phyloP scores from a whole-genome alignment of 2,329 filamentous ascomycete species.

The Chaetomium sp. region DNA sequence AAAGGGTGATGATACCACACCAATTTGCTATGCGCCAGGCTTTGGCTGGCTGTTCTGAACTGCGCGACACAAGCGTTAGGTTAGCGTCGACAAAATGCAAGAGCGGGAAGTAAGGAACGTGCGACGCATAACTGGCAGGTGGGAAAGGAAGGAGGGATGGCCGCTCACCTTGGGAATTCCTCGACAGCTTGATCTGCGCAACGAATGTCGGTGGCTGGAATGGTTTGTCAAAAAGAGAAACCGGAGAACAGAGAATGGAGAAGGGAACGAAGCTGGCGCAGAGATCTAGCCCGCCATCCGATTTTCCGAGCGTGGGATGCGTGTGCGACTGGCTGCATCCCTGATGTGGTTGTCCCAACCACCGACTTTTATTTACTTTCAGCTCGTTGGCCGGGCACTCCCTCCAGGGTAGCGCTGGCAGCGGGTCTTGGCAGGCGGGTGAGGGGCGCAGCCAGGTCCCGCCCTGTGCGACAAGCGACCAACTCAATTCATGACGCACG shows the following conservation, averaged over 20 bases:
- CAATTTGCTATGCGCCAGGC: conserved; percentile 13
- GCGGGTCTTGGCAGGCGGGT: conserved; percentile 18
- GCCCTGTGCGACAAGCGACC: background rate
- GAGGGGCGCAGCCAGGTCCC: conserved; percentile 9
- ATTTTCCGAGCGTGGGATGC: conserved; percentile 14
- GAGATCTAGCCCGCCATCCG: conserved; percentile 21
- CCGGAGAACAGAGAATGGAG: too few species aligned
- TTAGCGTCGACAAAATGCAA: conserved; percentile 15
- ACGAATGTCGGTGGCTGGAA: conserved; percentile 27
- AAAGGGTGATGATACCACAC: conserved; percentile 16
- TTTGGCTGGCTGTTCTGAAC: conserved; percentile 8
- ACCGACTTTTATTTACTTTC: conserved; percentile 38
- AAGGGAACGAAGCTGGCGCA: conserved; percentile 3
- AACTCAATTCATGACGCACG: conserved; percentile 20
- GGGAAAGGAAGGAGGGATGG: background rate
- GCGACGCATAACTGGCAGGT: conserved; percentile 7
- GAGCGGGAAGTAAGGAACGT: conserved; percentile 13
- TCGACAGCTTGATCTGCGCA: conserved; percentile 11
- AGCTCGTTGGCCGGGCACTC: conserved; percentile 34
- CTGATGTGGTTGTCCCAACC: conserved; percentile 35
- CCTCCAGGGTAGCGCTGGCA: conserved; percentile 19
- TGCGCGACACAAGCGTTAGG: conserved; percentile 22
- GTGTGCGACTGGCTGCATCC: conserved; percentile 20
- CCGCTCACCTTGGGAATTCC: conserved; percentile 14
- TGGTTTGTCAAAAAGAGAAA: conserved; percentile 6